Conservation (phyloP, 208 protist species). For the Novymonas esmeraldas region DNA sequence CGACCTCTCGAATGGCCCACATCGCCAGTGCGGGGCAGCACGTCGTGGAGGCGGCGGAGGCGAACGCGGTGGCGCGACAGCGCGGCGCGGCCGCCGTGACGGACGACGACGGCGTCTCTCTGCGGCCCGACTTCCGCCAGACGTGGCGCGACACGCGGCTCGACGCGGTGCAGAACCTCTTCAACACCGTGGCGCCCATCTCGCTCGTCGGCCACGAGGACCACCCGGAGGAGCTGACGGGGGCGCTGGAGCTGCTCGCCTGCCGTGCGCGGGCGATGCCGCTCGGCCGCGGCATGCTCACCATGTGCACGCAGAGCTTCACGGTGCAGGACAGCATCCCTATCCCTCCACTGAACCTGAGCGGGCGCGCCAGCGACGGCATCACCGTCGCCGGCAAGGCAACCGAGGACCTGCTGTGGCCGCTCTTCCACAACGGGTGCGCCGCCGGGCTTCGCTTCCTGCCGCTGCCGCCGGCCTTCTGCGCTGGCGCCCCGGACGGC, state of each 20-base stretch:
- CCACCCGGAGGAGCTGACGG: slow-evolving; percentile 53
- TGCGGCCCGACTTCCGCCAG: slow-evolving; percentile 71
- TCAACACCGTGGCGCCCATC: slow-evolving; percentile 79
- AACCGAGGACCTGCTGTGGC: slow-evolving; percentile 71
- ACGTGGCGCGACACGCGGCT: slow-evolving; percentile 75
- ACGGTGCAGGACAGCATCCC: slow-evolving; percentile 76
- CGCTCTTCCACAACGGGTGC: slow-evolving; percentile 86
- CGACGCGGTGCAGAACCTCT: slow-evolving; percentile 68
- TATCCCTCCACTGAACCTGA: slow-evolving; percentile 70
- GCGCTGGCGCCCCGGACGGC: not conserved
- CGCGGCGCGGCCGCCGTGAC: slow-evolving; percentile 50
- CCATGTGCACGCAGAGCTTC: slow-evolving; percentile 84
- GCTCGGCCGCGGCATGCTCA: slow-evolving; percentile 82
- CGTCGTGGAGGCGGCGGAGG: slow-evolving; percentile 64
- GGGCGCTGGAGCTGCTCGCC: slow-evolving; percentile 49
- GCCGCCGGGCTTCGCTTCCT: slow-evolving; percentile 82
- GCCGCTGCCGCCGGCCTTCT: slow-evolving; percentile 40
- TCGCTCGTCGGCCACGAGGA: slow-evolving; percentile 52
- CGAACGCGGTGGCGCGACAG: slow-evolving; percentile 51
- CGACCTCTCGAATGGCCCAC: slow-evolving; percentile 26
- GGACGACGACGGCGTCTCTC: slow-evolving; percentile 82
- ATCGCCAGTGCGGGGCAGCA: slow-evolving; percentile 41
- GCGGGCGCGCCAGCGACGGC: slow-evolving; percentile 71
- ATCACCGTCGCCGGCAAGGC: slow-evolving; percentile 62
- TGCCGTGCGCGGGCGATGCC: slow-evolving; percentile 56